Evolutionary conservation across 371 early-diverging fungal species (phyloP).

Genomic region (Mortierella sp.): DNA sequence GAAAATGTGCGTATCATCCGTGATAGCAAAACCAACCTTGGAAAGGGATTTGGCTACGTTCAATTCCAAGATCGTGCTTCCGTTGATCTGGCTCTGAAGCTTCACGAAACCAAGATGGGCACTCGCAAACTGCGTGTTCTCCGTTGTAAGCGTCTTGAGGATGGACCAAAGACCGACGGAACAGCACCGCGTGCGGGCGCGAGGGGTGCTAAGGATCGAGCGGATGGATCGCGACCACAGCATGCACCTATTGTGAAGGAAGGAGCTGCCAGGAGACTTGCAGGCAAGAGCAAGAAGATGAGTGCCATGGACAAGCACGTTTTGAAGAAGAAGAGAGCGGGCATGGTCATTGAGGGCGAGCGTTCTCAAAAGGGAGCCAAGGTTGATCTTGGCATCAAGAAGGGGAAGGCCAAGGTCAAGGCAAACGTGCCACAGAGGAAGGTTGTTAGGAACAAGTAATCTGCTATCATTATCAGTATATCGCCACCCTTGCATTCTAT

Average conservation of each 20-base stretch:
- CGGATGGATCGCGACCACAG: constrained; percentile 49
- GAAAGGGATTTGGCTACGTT: constrained; percentile 95
- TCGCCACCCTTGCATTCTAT: too few species aligned
- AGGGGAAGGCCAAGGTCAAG: constrained; percentile 52
- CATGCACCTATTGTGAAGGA: constrained; percentile 55
- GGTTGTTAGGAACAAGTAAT: constrained; percentile 33
- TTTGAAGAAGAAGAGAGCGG: constrained; percentile 39
- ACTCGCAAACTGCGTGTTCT: constrained; percentile 68
- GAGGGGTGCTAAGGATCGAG: constrained; percentile 25
- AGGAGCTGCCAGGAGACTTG: constrained; percentile 49
- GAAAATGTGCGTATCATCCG: constrained; percentile 89
- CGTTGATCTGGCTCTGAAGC: constrained; percentile 82
- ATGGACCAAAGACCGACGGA: constrained; percentile 38
- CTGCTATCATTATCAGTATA: too few species aligned
- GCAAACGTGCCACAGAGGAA: constrained; percentile 54
- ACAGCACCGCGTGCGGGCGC: constrained; percentile 16
- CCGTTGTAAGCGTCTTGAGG: constrained; percentile 65
- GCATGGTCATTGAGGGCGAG: constrained; percentile 63
- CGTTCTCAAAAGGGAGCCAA: constrained; percentile 70
- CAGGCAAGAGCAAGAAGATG: constrained; percentile 47
- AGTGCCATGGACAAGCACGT: constrained; percentile 31
- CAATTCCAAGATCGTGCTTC: constrained; percentile 75
- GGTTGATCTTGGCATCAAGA: constrained; percentile 52
- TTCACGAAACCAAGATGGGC: constrained; percentile 79
- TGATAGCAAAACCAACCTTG: constrained; percentile 89